phyloP scores from a whole-genome alignment of 306 rosid genomes.

The Elaeagnus macrophylla region DNA sequence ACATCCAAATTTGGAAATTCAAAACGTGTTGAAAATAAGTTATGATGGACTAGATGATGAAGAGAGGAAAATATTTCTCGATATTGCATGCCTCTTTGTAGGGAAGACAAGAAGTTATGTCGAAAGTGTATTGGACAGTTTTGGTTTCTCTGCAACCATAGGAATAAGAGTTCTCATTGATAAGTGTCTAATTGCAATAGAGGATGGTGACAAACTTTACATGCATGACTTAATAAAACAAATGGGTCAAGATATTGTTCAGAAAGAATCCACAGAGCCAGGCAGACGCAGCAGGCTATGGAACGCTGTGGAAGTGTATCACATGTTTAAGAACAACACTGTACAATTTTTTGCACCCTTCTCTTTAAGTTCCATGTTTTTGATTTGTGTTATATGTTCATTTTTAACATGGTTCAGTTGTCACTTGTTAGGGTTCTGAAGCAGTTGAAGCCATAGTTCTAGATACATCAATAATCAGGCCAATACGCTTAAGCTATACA shows the following conservation, averaged over 20 bases:
- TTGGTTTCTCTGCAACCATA: slow-evolving; percentile 12
- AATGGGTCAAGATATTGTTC: slow-evolving; percentile 19
- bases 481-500: slow-evolving; percentile 1
- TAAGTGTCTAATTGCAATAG: slow-evolving; percentile 25
- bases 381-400: background rate
- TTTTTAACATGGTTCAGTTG: background rate
- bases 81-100: slow-evolving; percentile 25
- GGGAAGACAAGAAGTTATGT: slow-evolving; percentile 15
- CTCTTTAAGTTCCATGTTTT: background rate
- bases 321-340: slow-evolving; percentile 9
- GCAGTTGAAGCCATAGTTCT: slow-evolving; percentile 6
- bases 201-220: slow-evolving; percentile 3
- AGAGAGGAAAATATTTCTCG: slow-evolving; percentile 23
- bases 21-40: background rate
- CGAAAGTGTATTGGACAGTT: background rate
- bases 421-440: slow-evolving; percentile 3
- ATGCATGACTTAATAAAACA: too few species aligned
- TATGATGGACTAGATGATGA: too few species aligned
- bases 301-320: slow-evolving; percentile 12
- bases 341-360: background rate
- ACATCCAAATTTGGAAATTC: background rate
- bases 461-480: background rate
- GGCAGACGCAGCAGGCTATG: slow-evolving; percentile 8
- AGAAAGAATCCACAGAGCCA: slow-evolving; percentile 7
- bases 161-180: slow-evolving; percentile 31